These are phyloP conservation scores for Penicillium roqueforti DNA, from an alignment of 495 filamentous ascomycete genomes.

Conservation along the genomic window DNA sequence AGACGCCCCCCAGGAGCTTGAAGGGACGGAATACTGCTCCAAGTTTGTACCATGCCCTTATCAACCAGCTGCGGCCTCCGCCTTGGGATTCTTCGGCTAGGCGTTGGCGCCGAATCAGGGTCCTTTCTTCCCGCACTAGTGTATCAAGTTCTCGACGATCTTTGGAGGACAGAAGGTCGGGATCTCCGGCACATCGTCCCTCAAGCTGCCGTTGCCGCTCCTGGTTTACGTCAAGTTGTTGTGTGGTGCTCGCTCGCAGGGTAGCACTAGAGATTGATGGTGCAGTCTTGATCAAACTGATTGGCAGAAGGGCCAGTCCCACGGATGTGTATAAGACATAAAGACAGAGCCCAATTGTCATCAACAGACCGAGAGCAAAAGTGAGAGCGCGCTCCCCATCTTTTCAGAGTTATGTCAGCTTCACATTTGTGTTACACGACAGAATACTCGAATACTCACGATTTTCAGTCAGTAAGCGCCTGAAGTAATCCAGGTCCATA, in stretches of 20 bases:
- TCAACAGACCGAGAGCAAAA: constrained; percentile 80
- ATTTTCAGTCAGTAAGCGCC: constrained; percentile 73
- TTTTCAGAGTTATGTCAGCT: constrained; percentile 22
- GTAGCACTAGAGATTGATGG: constrained; percentile 75
- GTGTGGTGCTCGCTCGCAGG: constrained; percentile 66
- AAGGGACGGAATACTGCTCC: constrained; percentile 76
- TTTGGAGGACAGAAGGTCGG: constrained; percentile 70
- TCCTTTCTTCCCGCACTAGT: constrained; percentile 84
- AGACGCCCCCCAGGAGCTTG: constrained; percentile 77
- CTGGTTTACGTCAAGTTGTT: constrained; percentile 77
- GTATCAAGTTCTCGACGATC: constrained; percentile 85
- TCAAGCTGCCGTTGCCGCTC: constrained; percentile 91
- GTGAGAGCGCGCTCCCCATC: constrained; percentile 88
- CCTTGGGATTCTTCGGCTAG: constrained; percentile 76
- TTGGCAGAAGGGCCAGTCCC: constrained; percentile 83
- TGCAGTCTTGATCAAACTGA: constrained; percentile 84
- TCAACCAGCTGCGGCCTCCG: constrained; percentile 63
- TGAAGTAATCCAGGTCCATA: constrained; percentile 86
- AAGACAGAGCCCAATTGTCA: constrained; percentile 76
- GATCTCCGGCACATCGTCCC: constrained; percentile 72
- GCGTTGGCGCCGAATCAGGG: constrained; percentile 82
- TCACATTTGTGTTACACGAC: background rate
- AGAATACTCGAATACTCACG: constrained; percentile 45
- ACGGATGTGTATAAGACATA: constrained; percentile 86
- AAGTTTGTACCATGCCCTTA: constrained; percentile 69